Evolutionary conservation across 768 basidiomycete genomes (phyloP), one percentile per base, ranked within the genome.

Genomic region (Suillus ampliporus): DNA sequence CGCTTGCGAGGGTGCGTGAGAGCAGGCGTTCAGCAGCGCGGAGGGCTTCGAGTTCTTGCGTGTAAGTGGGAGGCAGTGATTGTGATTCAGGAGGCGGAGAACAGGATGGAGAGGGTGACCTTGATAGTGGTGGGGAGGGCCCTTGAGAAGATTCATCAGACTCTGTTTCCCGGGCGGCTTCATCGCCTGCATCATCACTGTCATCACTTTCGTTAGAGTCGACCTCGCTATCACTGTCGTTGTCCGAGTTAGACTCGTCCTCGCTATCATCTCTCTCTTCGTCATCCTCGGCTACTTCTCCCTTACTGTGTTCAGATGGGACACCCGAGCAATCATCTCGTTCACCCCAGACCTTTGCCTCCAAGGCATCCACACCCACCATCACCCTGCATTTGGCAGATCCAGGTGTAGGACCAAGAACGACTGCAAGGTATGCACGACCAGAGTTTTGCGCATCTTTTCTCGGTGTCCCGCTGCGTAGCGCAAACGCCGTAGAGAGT

Each of bases 401-500:
- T 15, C 84, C 83, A 4, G 87, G 70, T 57, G 84, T 89, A 0
- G 91, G 85, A 2, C 91, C 91, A 2, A 93, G 79, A 13, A 89
- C 76, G 46, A 92, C 80, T 0, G 84, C 83, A 17, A 94, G 74
- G 68, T 88, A 86, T 1, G 80, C 85, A 10, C 80, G 80, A 5
- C 72, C 58, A 4, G 35, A 14, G 19, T 14, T 13, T 26, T 5
- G 26, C n/a, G 58, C 21, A 10, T 46, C 34, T 14, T 52, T 63
- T 19, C 51, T 58, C 44, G 69, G 62, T 10, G 61, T 54, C 23
- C 62, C 64, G 48, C 34, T 21, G 28, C 68, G 64, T n/a, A 65
- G 65, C 1, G 89, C 87, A 21, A 91, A 76, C 0, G 91, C 88
- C 0, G 86, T 87, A 1, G 91, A 89, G 6, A 94, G 79, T 0